Evolutionary conservation across 306 rosid genomes (phyloP).

Genomic region (Oemleria cerasiformis): DNA sequence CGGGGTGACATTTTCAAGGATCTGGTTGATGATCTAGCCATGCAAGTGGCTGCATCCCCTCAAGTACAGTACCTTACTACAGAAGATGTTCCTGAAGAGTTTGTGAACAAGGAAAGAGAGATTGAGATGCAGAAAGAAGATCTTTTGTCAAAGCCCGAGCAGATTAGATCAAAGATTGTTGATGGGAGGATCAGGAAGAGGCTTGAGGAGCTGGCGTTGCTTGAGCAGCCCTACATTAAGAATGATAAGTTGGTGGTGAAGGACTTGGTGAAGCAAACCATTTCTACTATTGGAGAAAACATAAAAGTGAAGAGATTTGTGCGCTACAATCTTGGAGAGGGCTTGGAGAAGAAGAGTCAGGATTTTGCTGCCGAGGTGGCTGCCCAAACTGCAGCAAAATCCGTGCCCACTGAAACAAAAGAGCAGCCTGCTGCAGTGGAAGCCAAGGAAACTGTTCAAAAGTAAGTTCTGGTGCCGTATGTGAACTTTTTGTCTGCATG

Average conservation of each 20-base stretch:
- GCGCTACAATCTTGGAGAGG: slow-evolving; percentile 93
- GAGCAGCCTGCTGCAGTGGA: slow-evolving; percentile 53
- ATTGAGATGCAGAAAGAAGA: slow-evolving; percentile 99
- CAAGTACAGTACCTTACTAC: slow-evolving; percentile 70
- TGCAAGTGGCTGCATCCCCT: slow-evolving; percentile 99
- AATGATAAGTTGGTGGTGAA: slow-evolving; percentile 78
- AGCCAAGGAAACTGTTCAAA: slow-evolving; percentile 55
- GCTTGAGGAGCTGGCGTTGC: slow-evolving; percentile 86
- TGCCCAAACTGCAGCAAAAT: slow-evolving; percentile 86
- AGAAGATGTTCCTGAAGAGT: slow-evolving; percentile 81
- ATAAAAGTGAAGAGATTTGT: slow-evolving; percentile 92
- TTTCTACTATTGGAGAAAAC: slow-evolving; percentile 93
- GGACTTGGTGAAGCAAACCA: slow-evolving; percentile 90
- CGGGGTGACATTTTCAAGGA: slow-evolving; percentile 92
- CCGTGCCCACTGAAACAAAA: slow-evolving; percentile 39
- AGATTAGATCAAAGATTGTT: slow-evolving; percentile 82
- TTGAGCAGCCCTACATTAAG: slow-evolving; percentile 94
- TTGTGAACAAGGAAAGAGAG: slow-evolving; percentile 76
- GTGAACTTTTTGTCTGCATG: neutral
- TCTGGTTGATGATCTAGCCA: slow-evolving; percentile 93
- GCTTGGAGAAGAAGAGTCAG: slow-evolving; percentile 94
- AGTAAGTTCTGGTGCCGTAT: slow-evolving; percentile 44
- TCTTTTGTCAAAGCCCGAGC: slow-evolving; percentile 90
- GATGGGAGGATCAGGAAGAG: slow-evolving; percentile 94
- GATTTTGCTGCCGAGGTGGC: slow-evolving; percentile 99